Evolutionary conservation across 2,329 filamentous ascomycete genomes (phyloP).

Genomic region (Fusarium denticulatum): DNA sequence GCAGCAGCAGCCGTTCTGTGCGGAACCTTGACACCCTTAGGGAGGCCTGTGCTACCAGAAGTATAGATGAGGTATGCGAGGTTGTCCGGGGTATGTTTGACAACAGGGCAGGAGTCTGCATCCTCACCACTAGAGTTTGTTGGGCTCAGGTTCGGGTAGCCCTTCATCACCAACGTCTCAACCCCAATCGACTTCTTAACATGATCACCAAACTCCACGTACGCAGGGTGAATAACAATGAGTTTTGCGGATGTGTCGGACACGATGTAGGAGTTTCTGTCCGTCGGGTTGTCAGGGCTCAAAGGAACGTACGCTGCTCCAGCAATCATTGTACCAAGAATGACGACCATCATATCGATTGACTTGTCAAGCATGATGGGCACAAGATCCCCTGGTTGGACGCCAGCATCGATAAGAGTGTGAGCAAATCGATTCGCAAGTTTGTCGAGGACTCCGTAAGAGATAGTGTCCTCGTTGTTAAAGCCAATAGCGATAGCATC

Average conservation of each 20-base stretch:
- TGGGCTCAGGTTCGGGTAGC: neutral
- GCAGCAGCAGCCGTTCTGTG: neutral
- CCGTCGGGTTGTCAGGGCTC: conserved; percentile 31
- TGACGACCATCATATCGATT: conserved; percentile 22
- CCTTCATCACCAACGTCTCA: neutral
- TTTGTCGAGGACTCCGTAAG: neutral
- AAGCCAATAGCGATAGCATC: conserved; percentile 11
- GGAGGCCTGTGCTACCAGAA: neutral
- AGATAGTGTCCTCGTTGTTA: neutral
- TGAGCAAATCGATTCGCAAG: neutral
- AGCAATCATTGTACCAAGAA: conserved; percentile 31
- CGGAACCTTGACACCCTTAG: neutral
- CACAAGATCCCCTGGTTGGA: conserved; percentile 4
- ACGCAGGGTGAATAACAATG: neutral
- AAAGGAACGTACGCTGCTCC: conserved; percentile 35
- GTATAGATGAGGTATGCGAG: neutral
- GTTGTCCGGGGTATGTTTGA: neutral
- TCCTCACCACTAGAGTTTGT: neutral
- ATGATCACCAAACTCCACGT: neutral
- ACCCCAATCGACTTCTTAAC: neutral
- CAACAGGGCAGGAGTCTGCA: neutral
- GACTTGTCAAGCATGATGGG: conserved; percentile 30
- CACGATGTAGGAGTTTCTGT: conserved; percentile 34
- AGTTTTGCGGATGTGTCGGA: conserved; percentile 22
- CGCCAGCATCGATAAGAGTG: neutral